A percentile compares a stretch with the other conserved stretches of the same genome.
Conservation (phyloP, 495 filamentous ascomycete genomes). For the Umbilicaria muhlenbergii region DNA sequence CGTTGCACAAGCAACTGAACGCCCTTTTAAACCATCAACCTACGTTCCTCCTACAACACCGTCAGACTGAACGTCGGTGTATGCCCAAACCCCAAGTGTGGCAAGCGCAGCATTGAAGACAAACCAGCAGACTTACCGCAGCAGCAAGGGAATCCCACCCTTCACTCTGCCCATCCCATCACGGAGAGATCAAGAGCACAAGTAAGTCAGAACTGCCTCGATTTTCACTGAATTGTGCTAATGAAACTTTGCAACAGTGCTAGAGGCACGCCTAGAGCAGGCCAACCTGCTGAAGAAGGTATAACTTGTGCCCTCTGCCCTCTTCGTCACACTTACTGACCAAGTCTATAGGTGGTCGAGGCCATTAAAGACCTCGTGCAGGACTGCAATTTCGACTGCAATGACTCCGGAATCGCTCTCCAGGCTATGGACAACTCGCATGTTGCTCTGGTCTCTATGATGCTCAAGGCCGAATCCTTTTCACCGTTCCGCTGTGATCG, state of each 20-base stretch:
- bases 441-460: slow-evolving; percentile 96
- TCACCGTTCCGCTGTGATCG: slow-evolving; percentile 96
- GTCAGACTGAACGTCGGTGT: too few species aligned
- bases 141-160: too few species aligned
- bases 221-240: too few species aligned
- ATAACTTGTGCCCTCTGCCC: slow-evolving; percentile 10
- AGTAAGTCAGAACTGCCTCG: too few species aligned
- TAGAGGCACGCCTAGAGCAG: slow-evolving; percentile 94
- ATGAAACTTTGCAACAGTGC: slow-evolving; percentile 37
- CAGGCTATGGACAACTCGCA: slow-evolving; percentile 99
- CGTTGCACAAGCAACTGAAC: too few species aligned
- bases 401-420: slow-evolving; percentile 94
- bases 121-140: too few species aligned
- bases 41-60: too few species aligned
- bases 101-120: too few species aligned
- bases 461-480: slow-evolving; percentile 91
- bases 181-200: too few species aligned
- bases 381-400: slow-evolving; percentile 99
- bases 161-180: too few species aligned
- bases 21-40: not conserved
- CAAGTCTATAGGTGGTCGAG: slow-evolving; percentile 64
- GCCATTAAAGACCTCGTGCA: slow-evolving; percentile 98
- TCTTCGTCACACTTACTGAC: slow-evolving; percentile 7
- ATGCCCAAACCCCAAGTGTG: too few species aligned
- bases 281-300: slow-evolving; percentile 93